Conservation (phyloP, 2,329 filamentous ascomycete genomes). For the Colletotrichum caudatum region DNA sequence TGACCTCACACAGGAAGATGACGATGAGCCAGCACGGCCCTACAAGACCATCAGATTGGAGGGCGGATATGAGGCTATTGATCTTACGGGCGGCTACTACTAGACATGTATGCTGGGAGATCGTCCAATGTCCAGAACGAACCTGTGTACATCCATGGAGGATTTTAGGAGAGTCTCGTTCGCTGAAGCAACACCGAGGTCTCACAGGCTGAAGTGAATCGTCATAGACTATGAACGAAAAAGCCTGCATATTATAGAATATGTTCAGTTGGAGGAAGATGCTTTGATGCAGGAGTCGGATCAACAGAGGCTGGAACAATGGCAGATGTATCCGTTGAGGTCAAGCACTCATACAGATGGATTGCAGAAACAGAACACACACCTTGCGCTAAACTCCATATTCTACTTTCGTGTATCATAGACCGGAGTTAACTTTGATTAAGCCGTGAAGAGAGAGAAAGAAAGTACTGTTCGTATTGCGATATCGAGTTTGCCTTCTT, state of each 20-base stretch:
- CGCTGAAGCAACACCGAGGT: background rate
- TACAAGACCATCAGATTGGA: slow-evolving; percentile 35
- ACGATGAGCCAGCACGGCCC: background rate
- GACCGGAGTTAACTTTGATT: too few species aligned
- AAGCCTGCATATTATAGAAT: background rate
- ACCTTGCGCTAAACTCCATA: too few species aligned
- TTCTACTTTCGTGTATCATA: background rate
- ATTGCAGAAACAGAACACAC: background rate
- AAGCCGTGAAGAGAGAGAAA: too few species aligned
- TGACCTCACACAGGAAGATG: slow-evolving; percentile 46
- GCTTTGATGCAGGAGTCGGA: background rate
- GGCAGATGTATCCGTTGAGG: background rate
- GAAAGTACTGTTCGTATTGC: too few species aligned
- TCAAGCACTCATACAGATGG: background rate
- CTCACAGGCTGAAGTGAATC: background rate
- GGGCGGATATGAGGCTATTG: slow-evolving; percentile 33
- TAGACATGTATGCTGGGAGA: slow-evolving; percentile 13
- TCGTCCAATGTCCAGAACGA: background rate
- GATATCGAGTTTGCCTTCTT: too few species aligned
- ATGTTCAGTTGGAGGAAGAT: too few species aligned
- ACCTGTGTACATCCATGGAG: background rate
- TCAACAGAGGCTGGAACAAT: too few species aligned
- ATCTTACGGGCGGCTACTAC: slow-evolving; percentile 37
- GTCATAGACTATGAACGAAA: background rate
- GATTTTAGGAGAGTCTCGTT: background rate